phyloP scores from a whole-genome alignment of 2,329 filamentous ascomycete species.

The Microdochium trichocladiopsis region DNA sequence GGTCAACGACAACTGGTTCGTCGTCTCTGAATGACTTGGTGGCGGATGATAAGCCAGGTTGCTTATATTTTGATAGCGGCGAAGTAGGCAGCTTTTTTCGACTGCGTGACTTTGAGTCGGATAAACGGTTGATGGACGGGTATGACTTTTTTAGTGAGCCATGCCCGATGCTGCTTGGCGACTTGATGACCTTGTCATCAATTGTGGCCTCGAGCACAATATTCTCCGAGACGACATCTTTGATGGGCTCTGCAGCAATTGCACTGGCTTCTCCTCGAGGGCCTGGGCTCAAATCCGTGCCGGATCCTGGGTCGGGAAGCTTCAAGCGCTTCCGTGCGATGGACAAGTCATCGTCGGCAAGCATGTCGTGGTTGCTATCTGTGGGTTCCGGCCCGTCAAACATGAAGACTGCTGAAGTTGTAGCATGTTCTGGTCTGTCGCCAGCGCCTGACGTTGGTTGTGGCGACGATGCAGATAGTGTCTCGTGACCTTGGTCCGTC shows the following conservation, averaged over 20 bases:
- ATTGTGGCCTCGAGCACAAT: slow-evolving; percentile 11
- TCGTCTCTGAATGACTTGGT: slow-evolving; percentile 14
- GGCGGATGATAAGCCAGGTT: background rate
- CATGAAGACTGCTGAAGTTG: slow-evolving; percentile 15
- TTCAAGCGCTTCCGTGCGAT: slow-evolving; percentile 29
- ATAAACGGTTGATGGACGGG: slow-evolving; percentile 28
- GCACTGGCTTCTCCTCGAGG: slow-evolving; percentile 6
- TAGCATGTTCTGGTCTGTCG: slow-evolving; percentile 6
- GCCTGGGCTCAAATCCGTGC: slow-evolving; percentile 2
- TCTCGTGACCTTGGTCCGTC: slow-evolving; percentile 2
- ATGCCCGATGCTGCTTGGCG: slow-evolving; percentile 6
- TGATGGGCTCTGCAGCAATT: slow-evolving; percentile 6
- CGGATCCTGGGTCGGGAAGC: slow-evolving; percentile 17
- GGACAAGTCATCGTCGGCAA: slow-evolving; percentile 20
- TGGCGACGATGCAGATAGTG: slow-evolving; percentile 2
- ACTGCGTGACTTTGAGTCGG: slow-evolving; percentile 28
- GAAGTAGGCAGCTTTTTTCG: slow-evolving; percentile 12
- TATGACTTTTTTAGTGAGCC: slow-evolving; percentile 23
- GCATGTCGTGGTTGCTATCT: slow-evolving; percentile 1
- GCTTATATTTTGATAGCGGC: slow-evolving; percentile 15
- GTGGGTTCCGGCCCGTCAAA: slow-evolving; percentile 14
- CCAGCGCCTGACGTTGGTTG: slow-evolving; percentile 5
- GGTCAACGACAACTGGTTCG: slow-evolving; percentile 36
- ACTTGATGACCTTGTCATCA: slow-evolving; percentile 12
- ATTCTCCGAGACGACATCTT: slow-evolving; percentile 8